Evolutionary conservation across 2,329 filamentous ascomycete species (phyloP).

Genomic region (Pestalotiopsis sp.): DNA sequence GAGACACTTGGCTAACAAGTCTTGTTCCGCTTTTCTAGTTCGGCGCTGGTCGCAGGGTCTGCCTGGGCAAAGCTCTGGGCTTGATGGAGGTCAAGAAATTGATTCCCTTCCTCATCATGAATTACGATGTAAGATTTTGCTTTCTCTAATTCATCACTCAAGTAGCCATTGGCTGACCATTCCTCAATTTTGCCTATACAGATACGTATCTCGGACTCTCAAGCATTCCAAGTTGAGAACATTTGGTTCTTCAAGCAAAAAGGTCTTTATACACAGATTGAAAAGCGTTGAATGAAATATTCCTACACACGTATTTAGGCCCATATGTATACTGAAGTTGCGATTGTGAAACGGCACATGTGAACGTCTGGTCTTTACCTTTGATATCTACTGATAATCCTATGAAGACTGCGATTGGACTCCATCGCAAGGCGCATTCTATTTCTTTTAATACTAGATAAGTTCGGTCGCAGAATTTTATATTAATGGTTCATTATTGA

Average conservation of each 20-base stretch:
- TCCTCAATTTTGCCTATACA: neutral
- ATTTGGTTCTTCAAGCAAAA: constrained; percentile 3
- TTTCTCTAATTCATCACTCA: neutral
- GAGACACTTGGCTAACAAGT: neutral
- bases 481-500: too few species aligned
- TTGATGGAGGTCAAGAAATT: constrained; percentile 33
- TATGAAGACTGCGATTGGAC: neutral
- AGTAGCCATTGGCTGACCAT: neutral
- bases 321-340: neutral
- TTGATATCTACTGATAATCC: neutral
- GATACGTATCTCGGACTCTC: neutral
- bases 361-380: neutral
- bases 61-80: constrained; percentile 27
- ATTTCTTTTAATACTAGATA: too few species aligned
- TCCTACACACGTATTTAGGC: neutral
- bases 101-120: constrained; percentile 26
- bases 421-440: neutral
- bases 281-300: neutral
- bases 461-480: too few species aligned
- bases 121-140: constrained; percentile 26
- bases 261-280: neutral
- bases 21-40: constrained; percentile 18
- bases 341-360: neutral
- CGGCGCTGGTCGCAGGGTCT: constrained; percentile 27
- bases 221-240: neutral